phyloP scores from a whole-genome alignment of 2,329 filamentous ascomycete genomes.

The Emergomyces orientalis region DNA sequence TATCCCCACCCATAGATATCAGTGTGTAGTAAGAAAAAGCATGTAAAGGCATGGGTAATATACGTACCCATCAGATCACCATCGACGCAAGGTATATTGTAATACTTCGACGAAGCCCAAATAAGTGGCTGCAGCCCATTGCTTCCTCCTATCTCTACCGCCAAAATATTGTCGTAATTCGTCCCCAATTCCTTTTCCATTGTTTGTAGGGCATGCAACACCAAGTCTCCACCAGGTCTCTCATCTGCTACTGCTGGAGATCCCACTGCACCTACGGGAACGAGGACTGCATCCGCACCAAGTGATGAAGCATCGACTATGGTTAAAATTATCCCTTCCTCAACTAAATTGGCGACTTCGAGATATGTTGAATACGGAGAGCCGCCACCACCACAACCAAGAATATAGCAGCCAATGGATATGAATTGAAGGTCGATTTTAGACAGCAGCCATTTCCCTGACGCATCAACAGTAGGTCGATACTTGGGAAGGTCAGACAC shows the following conservation, averaged over 20 bases:
- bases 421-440: slow-evolving; percentile 32
- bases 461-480: slow-evolving; percentile 29
- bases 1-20: slow-evolving; percentile 24
- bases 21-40: background rate
- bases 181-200: slow-evolving; percentile 20
- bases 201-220: slow-evolving; percentile 32
- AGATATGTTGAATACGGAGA: slow-evolving; percentile 39
- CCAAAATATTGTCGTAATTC: slow-evolving; percentile 32
- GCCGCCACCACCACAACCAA: slow-evolving; percentile 35
- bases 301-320: slow-evolving; percentile 41
- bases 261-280: slow-evolving; percentile 42
- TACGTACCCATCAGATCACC: slow-evolving; percentile 43
- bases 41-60: slow-evolving; percentile 25
- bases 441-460: slow-evolving; percentile 28
- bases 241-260: slow-evolving; percentile 32
- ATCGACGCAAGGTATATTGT: slow-evolving; percentile 34
- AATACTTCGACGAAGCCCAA: slow-evolving; percentile 31
- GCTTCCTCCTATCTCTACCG: slow-evolving; percentile 27
- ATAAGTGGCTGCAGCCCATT: slow-evolving; percentile 37
- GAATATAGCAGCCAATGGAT: slow-evolving; percentile 29
- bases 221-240: slow-evolving; percentile 20
- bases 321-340: slow-evolving; percentile 32
- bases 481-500: slow-evolving; percentile 28
- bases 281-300: slow-evolving; percentile 27
- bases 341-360: slow-evolving; percentile 28